These are phyloP conservation scores for Nakaseomyces nivariensis DNA, from an alignment of 1,139 yeast species.

Conservation along the genomic window DNA sequence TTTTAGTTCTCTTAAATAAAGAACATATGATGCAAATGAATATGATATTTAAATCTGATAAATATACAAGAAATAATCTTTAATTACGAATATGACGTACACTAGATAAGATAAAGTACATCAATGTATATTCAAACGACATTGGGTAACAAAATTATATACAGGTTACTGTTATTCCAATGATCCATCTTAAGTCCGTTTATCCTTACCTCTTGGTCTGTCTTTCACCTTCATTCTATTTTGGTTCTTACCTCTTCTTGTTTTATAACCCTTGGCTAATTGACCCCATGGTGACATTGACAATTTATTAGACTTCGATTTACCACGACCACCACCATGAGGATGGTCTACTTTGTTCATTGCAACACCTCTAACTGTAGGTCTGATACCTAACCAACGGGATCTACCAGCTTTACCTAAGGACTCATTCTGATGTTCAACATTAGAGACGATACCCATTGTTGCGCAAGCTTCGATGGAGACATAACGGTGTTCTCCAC, in stretches of 20 bases:
- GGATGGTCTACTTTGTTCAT: constrained; percentile 98
- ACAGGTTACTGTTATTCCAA: not conserved
- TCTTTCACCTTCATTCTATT: constrained; percentile 81
- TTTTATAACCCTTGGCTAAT: constrained; percentile 83
- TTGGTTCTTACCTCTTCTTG: constrained; percentile 79
- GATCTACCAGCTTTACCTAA: constrained; percentile 97
- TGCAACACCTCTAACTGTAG: constrained; percentile 96
- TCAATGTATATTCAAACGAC: not conserved
- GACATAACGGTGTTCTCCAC: constrained; percentile 91
- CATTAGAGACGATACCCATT: constrained; percentile 87
- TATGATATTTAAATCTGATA: not conserved
- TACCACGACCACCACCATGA: constrained; percentile 99
- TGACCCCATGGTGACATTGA: constrained; percentile 98
- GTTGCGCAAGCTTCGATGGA: constrained; percentile 86
- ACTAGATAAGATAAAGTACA: not conserved
- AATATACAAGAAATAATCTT: not conserved
- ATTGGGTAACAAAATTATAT: not conserved
- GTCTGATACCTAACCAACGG: constrained; percentile 88
- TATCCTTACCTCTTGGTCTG: constrained; percentile 51
- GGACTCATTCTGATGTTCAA: constrained; percentile 81
- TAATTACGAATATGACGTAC: no score
- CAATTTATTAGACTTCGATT: constrained; percentile 87
- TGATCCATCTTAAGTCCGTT: not conserved
- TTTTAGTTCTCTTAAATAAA: no score
- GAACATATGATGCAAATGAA: not conserved